Evolutionary conservation across 1,284 basidiomycete species (phyloP).

Genomic region (Cutaneotrichosporon sp.): DNA sequence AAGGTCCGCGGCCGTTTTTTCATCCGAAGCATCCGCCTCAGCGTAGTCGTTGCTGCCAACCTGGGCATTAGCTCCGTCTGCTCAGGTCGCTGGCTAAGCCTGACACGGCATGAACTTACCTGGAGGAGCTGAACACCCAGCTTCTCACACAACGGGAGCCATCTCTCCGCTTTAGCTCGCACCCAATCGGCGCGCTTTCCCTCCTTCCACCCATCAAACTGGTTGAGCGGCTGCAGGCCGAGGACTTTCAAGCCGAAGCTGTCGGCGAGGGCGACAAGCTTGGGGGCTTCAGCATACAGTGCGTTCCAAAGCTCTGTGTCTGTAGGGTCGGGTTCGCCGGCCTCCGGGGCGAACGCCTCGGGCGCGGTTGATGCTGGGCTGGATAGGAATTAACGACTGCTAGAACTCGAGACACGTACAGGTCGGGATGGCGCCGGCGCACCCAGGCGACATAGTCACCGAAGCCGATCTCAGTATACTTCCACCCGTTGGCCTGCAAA

Average conservation of each 20-base stretch:
- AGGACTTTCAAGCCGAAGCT: conserved; percentile 7
- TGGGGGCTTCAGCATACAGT: conserved; percentile 8
- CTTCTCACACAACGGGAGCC: conserved; percentile 12
- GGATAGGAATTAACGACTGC: background rate
- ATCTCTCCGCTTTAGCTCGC: conserved; percentile 12
- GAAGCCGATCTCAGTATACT: conserved; percentile 16
- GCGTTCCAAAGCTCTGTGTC: conserved; percentile 13
- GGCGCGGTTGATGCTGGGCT: conserved; percentile 15
- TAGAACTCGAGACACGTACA: conserved; percentile 11
- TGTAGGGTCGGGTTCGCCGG: conserved; percentile 18
- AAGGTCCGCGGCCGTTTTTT: conserved; percentile 16
- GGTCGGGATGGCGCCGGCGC: conserved; percentile 8
- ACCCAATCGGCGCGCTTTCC: conserved; percentile 12
- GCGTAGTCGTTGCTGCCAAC: conserved; percentile 22
- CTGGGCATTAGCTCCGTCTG: no score
- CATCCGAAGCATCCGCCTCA: conserved; percentile 9
- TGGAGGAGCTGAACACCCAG: conserved; percentile 9
- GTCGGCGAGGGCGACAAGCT: conserved; percentile 2
- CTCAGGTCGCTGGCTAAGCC: no score
- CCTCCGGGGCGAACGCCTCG: conserved; percentile 8
- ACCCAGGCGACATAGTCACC: conserved; percentile 23
- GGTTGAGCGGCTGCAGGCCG: conserved; percentile 18
- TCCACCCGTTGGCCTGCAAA: conserved; percentile 17
- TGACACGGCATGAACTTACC: no score
- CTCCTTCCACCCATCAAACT: conserved; percentile 16